Evolutionary conservation across 2,329 filamentous ascomycete species (phyloP), one percentile per base, ranked within the genome.

Genomic region (Penicillium sp.): DNA sequence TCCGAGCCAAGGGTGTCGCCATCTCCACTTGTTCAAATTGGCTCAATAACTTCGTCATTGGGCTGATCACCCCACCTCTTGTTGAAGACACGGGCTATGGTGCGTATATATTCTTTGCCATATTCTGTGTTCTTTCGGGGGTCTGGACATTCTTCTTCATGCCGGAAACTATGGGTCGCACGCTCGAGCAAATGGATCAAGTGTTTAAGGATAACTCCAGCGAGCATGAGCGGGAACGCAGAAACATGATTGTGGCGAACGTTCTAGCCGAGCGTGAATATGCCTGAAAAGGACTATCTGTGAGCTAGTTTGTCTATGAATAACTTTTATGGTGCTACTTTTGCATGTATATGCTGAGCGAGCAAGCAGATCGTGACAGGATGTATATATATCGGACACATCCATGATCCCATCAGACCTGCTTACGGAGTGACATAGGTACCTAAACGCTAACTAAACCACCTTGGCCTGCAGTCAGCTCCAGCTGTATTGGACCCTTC

Each of bases 1-100:
- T 85, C 0, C 79, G 87, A 6, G 86, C 87, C 2, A 90, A 89
- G 70, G 88, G 88, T 37, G 86, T 88, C 0, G 86, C 86, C 1
- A 76, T 89, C 2, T 86, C 85, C 0, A 88, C 86, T 0, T 85
- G 82, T 59, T 82, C 82, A 5, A 88, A 87, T 73, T 90, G 88
- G 81, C 73, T 88, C 2, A 85, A 83, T 69, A 88, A 88, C 70
- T 88, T 88, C 63, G 82, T 86, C 53, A 84, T 88, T 28, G 86
- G 88, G 38, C 82, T 90, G 67, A 83, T 89, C 31, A 89, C 86
- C 0, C 88, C 88, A 0, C 82, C 87, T 1, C 81, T 90, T 38
- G 83, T 90, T 22, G 75, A 84, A 60, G 83, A 84, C 55, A 87
- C 79, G 0, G 79, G 79, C 1, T 82, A 75, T 63, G 81, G 81